A percentile compares a stretch with the other conserved stretches of the same genome.
phyloP scores from a whole-genome alignment of 106 monocot species.

The Chionographis japonica region DNA sequence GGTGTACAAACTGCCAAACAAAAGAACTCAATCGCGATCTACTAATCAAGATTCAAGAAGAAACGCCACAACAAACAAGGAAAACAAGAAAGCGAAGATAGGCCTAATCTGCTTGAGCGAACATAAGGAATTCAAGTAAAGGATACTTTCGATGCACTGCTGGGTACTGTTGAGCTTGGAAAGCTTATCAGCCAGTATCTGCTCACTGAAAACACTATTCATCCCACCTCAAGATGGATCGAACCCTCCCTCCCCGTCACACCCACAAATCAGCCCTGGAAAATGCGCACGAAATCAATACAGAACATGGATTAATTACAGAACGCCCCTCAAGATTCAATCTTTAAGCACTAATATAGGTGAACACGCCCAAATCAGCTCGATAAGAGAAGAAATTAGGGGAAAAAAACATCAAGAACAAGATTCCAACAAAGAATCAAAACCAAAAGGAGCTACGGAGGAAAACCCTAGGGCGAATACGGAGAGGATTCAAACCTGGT shows the following conservation, averaged over 20 bases:
- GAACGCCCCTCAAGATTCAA: no score
- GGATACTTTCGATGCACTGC: conserved; percentile 98
- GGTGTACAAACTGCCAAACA: no score
- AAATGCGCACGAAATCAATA: not conserved
- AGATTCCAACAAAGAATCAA: not conserved
- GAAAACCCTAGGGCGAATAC: not conserved
- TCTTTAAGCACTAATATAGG: no score
- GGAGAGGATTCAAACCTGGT: not conserved
- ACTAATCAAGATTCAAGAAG: no score
- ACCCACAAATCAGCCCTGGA: not conserved
- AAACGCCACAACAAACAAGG: no score
- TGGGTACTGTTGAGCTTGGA: conserved; percentile 97
- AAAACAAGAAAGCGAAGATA: no score
- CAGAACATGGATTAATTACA: no score
- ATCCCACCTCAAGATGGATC: conserved; percentile 42
- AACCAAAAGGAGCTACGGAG: not conserved
- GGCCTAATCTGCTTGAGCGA: no score
- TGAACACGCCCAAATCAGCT: no score
- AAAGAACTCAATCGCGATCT: no score
- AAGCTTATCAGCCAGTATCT: conserved; percentile 94
- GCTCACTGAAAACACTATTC: conserved; percentile 91
- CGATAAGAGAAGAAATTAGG: not conserved
- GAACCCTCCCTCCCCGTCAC: not conserved
- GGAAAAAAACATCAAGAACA: not conserved
- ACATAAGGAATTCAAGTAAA: conserved; percentile 18